A percentile compares a stretch with the other conserved stretches of the same genome.
phyloP scores from a whole-genome alignment of 1,284 basidiomycete species.

The Ganoderma sinense region DNA sequence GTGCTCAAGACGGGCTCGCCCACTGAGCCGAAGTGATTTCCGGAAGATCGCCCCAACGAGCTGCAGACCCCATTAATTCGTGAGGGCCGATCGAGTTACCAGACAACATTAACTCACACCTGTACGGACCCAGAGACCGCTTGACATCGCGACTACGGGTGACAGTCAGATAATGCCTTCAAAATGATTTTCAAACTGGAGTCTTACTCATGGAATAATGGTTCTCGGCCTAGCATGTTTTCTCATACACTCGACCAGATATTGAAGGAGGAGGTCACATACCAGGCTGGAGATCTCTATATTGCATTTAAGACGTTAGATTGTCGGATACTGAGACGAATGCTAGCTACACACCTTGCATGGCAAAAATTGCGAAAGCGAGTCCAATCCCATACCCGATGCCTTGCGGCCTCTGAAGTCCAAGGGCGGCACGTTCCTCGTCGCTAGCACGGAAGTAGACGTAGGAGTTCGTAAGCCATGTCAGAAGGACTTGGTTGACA shows the following conservation, averaged over 20 bases:
- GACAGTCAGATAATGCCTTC: not conserved
- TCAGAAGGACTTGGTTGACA: conserved; percentile 67
- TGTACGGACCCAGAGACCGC: conserved; percentile 60
- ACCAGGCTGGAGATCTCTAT: conserved; percentile 61
- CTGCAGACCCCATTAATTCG: conserved; percentile 36
- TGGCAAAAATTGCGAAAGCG: conserved; percentile 67
- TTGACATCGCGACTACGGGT: conserved; percentile 56
- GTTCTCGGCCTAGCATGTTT: conserved; percentile 50
- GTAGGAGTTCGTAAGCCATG: conserved; percentile 68
- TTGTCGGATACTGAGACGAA: not conserved
- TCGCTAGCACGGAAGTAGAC: conserved; percentile 49
- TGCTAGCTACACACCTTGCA: conserved; percentile 61
- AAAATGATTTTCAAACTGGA: too few species aligned
- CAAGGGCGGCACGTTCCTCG: conserved; percentile 41
- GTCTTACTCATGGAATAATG: conserved; percentile 59
- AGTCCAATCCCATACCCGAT: conserved; percentile 70
- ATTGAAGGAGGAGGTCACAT: conserved; percentile 21
- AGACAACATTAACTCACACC: conserved; percentile 44
- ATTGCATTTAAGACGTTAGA: not conserved
- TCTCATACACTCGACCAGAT: not conserved
- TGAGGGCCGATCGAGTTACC: not conserved
- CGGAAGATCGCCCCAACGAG: conserved; percentile 76
- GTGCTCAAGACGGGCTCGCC: conserved; percentile 67
- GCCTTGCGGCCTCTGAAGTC: conserved; percentile 49
- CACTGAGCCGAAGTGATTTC: conserved; percentile 75